Conservation (phyloP, 805 yeast species). For the Wickerhamiella musiphila region DNA sequence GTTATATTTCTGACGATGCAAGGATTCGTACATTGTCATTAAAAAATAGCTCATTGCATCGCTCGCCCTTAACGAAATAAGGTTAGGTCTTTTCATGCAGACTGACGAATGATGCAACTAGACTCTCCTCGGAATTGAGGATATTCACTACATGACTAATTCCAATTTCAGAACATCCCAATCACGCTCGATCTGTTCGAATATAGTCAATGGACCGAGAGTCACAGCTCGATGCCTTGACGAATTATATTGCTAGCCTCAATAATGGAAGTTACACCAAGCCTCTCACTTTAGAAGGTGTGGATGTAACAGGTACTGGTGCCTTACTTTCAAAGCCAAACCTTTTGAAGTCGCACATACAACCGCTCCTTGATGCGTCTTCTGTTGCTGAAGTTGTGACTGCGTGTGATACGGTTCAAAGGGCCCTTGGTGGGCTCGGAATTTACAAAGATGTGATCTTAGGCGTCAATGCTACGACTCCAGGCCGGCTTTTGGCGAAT, state of each 20-base stretch:
- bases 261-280: background rate
- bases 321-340: constrained; percentile 15
- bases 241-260: background rate
- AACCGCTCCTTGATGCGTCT: constrained; percentile 19
- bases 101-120: no score
- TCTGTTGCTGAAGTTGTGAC: constrained; percentile 13
- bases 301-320: constrained; percentile 22
- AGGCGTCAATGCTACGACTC: constrained; percentile 8
- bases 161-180: no score
- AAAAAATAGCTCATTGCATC: no score
- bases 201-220: no score
- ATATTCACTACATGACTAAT: no score
- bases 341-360: constrained; percentile 18
- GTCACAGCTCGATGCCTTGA: background rate
- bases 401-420: constrained; percentile 19
- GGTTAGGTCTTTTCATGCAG: no score
- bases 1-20: no score
- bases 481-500: constrained; percentile 7
- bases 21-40: no score
- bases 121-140: no score
- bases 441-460: constrained; percentile 10
- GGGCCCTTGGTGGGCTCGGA: constrained; percentile 12
- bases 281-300: constrained; percentile 5
- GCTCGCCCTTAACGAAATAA: no score
- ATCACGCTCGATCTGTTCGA: no score